These are phyloP conservation scores for Termitomyces bulborhizus DNA, from an alignment of 768 basidiomycete species.

Conservation along the genomic window DNA sequence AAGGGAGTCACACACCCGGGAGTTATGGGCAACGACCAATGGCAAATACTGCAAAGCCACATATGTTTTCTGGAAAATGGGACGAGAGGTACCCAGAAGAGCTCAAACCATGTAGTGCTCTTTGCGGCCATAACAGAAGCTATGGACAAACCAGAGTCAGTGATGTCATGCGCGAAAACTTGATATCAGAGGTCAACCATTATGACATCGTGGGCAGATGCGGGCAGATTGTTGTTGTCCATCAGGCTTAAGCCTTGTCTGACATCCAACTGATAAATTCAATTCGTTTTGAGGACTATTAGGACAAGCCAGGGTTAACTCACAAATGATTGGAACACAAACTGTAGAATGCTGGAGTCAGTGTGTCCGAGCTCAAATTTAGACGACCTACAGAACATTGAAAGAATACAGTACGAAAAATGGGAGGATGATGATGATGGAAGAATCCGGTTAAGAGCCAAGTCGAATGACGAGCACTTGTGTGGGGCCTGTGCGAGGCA, in stretches of 20 bases:
- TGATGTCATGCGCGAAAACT: not conserved
- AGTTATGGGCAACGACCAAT: slow-evolving; percentile 50
- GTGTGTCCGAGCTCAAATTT: not conserved
- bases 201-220: slow-evolving; percentile 68
- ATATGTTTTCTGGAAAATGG: slow-evolving; percentile 57
- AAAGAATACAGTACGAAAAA: not conserved
- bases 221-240: slow-evolving; percentile 41
- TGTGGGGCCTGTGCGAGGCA: not conserved
- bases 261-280: slow-evolving; percentile 52
- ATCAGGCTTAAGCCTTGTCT: slow-evolving; percentile 51
- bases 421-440: not conserved
- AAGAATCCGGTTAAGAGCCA: not conserved
- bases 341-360: slow-evolving; percentile 24
- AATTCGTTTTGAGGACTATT: not conserved
- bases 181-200: slow-evolving; percentile 41
- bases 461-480: not conserved
- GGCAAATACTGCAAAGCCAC: slow-evolving; percentile 70
- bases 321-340: slow-evolving; percentile 48
- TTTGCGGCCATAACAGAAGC: slow-evolving; percentile 60
- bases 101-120: slow-evolving; percentile 66
- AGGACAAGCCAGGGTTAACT: slow-evolving; percentile 14
- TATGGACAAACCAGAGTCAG: slow-evolving; percentile 17
- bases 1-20: slow-evolving; percentile 34
- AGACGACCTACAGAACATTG: slow-evolving; percentile 19
- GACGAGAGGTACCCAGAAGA: slow-evolving; percentile 69